Evolutionary conservation across 805 yeast species (phyloP).

Genomic region (Metschnikowia anglica): DNA sequence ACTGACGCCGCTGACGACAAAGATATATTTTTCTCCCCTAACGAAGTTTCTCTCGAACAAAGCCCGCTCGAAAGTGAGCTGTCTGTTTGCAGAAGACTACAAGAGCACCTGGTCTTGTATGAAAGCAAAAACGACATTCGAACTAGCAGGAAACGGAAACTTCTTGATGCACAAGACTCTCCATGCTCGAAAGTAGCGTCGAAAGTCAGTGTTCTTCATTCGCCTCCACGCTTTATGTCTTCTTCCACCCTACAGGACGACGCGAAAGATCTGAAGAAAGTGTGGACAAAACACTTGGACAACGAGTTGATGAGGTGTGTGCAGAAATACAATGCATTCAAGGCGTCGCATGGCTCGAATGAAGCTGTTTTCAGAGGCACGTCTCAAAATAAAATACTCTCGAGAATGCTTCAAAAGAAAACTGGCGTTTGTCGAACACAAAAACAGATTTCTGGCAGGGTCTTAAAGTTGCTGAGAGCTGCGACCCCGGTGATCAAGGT

Average conservation of each 20-base stretch:
- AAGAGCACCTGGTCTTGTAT: background rate
- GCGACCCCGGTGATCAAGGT: constrained; percentile 2
- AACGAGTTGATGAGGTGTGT: constrained; percentile 36
- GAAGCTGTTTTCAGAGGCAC: constrained; percentile 31
- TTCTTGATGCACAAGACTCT: constrained; percentile 23
- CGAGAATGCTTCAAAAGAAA: constrained; percentile 39
- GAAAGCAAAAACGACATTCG: background rate
- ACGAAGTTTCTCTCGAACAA: constrained; percentile 22
- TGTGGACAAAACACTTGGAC: constrained; percentile 40
- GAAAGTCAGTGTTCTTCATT: constrained; percentile 31
- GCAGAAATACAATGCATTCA: constrained; percentile 34
- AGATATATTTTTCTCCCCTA: constrained; percentile 35
- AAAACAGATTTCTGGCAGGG: constrained; percentile 31
- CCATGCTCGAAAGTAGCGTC: constrained; percentile 40
- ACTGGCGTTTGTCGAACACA: constrained; percentile 38
- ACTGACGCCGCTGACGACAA: constrained; percentile 25
- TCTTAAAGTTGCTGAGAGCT: constrained; percentile 13
- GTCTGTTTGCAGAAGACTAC: background rate
- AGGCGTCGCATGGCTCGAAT: constrained; percentile 25
- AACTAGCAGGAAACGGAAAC: constrained; percentile 5
- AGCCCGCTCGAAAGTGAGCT: constrained; percentile 6
- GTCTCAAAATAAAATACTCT: constrained; percentile 39
- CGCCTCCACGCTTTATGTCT: constrained; percentile 22
- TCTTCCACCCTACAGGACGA: background rate
- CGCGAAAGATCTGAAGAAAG: constrained; percentile 16